phyloP scores from a whole-genome alignment of 164 flowering plant species.

The Vitis riparia region DNA sequence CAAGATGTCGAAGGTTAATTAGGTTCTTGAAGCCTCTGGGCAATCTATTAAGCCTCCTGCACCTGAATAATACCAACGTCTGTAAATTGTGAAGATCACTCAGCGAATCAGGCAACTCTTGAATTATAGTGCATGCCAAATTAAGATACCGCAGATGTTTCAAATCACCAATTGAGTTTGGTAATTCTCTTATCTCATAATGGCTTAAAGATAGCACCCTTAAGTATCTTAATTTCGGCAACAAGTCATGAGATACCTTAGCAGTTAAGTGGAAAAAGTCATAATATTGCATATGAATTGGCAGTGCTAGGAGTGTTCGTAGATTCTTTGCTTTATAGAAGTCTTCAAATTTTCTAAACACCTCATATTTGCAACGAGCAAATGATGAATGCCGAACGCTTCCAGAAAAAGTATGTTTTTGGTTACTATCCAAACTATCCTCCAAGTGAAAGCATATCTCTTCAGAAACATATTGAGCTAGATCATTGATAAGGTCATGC shows the following conservation, averaged over 20 bases:
- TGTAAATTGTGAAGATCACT: slow-evolving; percentile 1
- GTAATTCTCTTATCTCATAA: not conserved
- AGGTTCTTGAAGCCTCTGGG: slow-evolving; percentile 1
- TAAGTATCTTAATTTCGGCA: no score
- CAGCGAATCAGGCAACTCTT: slow-evolving; percentile 1
- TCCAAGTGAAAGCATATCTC: no score
- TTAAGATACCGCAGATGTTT: slow-evolving; percentile 11
- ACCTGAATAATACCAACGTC: not conserved
- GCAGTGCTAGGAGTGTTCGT: not conserved
- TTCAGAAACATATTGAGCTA: not conserved
- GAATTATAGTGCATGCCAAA: not conserved
- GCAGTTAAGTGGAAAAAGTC: no score
- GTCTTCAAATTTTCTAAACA: not conserved
- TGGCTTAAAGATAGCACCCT: no score
- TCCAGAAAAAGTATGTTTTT: no score
- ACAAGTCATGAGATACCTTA: no score
- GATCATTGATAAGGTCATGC: slow-evolving; percentile 10
- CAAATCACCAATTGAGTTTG: not conserved
- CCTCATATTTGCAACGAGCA: not conserved
- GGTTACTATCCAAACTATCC: not conserved
- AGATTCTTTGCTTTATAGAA: not conserved
- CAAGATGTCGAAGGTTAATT: not conserved
- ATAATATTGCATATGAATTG: no score
- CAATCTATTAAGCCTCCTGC: not conserved
- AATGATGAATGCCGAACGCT: not conserved